Evolutionary conservation across 2,329 filamentous ascomycete species (phyloP), one percentile per base, ranked within the genome.

Genomic region (Bertia moriformis): DNA sequence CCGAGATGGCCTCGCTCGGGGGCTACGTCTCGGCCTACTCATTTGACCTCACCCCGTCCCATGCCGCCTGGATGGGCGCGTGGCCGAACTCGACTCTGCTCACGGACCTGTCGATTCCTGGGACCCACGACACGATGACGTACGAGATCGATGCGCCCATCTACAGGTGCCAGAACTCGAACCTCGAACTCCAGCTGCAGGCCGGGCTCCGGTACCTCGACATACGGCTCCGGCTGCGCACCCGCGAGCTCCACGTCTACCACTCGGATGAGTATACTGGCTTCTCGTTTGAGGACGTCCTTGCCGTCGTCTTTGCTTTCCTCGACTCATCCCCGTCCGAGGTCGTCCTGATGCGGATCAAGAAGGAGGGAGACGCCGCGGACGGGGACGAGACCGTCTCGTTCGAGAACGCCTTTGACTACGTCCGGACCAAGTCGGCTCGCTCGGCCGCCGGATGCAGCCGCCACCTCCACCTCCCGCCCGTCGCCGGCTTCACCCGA

Each of bases 91-190:
- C 51, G 18, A 51, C 56, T 24, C 54, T 51, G 36, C 50, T 71
- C 22, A 56, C 63, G 20, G 57, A 51, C 38, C 55, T 71, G 32
- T 67, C 65, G 36, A 60, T 71, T 42, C 67, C 67, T 0, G 67
- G 67, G 19, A 69, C 67, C 2, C 67, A 71, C 52, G 66, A 71
- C 49, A 69, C 66, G 18, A 62, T 71, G 61, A 69, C 67, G 14
- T 65, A 62, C 44, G 48, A 52, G 35, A 52, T 66, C 40, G 46
- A 49, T 33, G 52, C 57, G 41, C 37, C 45, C 18, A 40, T 43
- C 5, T 57, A 62, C 38, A 59, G 66, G 48, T 69, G 65, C 48
- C 67, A 71, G 51, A 68, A 66, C 47, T 56, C 56, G 45, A 58
- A 59, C 44, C 55, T 71, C 17, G 46, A 42, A 13, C 54, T 52